Percentiles rank a stretch among this genome's conserved stretches.
These are phyloP conservation scores for Trypanosoma congolense DNA, from an alignment of 208 protist genomes.

Conservation along the genomic window DNA sequence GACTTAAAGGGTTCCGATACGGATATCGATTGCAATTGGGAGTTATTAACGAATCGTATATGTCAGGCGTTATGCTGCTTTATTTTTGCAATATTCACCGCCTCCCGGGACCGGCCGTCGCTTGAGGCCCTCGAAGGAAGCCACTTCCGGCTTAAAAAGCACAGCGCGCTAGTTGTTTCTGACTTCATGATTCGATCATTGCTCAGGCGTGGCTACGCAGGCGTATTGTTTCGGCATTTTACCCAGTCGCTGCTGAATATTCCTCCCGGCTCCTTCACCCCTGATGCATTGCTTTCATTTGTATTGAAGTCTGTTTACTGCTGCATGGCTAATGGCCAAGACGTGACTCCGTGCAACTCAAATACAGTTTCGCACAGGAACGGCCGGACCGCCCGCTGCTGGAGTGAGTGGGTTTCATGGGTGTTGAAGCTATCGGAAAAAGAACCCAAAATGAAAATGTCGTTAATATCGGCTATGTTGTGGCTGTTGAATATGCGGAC, in stretches of 20 bases:
- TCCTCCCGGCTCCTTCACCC: background rate
- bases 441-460: slow-evolving; percentile 5
- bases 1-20: background rate
- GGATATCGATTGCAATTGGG: slow-evolving; percentile 8
- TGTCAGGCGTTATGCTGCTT: slow-evolving; percentile 20
- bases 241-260: background rate
- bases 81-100: slow-evolving; percentile 10
- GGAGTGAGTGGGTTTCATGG: slow-evolving; percentile 15
- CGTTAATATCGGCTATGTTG: slow-evolving; percentile 8
- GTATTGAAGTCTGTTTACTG: slow-evolving; percentile 1
- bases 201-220: background rate
- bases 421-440: slow-evolving; percentile 10
- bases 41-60: slow-evolving; percentile 16
- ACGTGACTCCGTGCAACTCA: background rate
- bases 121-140: background rate
- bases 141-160: slow-evolving; percentile 3
- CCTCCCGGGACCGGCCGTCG: background rate
- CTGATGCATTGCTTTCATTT: background rate
- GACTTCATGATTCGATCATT: background rate
- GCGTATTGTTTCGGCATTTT: background rate
- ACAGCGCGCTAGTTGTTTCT: slow-evolving; percentile 4
- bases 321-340: slow-evolving; percentile 8
- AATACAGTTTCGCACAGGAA: background rate
- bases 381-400: background rate
- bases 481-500: slow-evolving; percentile 2